Percentiles rank a stretch among this genome's conserved stretches.
These are phyloP conservation scores for Malassezia obtusa DNA, from an alignment of 1,284 basidiomycete species.

Conservation along the genomic window DNA sequence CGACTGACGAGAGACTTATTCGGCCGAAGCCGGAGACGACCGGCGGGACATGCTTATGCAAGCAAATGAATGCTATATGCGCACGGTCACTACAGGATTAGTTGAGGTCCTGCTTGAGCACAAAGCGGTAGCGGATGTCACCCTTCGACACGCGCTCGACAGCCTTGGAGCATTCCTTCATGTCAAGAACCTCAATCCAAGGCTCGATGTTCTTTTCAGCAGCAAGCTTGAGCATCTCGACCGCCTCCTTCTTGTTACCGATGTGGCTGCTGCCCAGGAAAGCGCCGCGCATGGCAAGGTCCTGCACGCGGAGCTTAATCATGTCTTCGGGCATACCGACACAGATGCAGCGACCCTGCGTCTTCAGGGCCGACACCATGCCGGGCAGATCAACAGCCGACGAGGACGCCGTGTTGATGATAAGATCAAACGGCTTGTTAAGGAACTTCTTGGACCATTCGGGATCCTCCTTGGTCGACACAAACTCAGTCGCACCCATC, in stretches of 20 bases:
- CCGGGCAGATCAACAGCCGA: constrained; percentile 50
- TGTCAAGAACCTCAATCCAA: constrained; percentile 54
- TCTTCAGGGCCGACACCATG: constrained; percentile 53
- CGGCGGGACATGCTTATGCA: not conserved
- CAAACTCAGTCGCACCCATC: constrained; percentile 55
- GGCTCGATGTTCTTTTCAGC: constrained; percentile 42
- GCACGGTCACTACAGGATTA: not conserved
- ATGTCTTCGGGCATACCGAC: constrained; percentile 55
- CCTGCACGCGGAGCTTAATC: constrained; percentile 47
- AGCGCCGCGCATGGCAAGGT: constrained; percentile 49
- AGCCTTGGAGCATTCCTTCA: constrained; percentile 57
- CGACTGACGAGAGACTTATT: not conserved
- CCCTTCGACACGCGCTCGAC: constrained; percentile 55
- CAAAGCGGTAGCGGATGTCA: constrained; percentile 47
- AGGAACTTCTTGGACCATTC: constrained; percentile 37
- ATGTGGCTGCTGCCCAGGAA: constrained; percentile 54
- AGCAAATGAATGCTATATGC: not conserved
- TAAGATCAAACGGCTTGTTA: constrained; percentile 54
- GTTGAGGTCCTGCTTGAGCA: constrained; percentile 32
- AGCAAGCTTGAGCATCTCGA: constrained; percentile 48
- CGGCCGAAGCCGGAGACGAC: constrained; percentile 7
- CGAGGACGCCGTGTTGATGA: constrained; percentile 55
- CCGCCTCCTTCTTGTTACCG: constrained; percentile 58
- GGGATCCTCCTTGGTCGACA: constrained; percentile 38
- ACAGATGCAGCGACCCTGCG: constrained; percentile 56